phyloP scores from a whole-genome alignment of 352 stramenopile genomes.

The Pythium brachiatum region DNA sequence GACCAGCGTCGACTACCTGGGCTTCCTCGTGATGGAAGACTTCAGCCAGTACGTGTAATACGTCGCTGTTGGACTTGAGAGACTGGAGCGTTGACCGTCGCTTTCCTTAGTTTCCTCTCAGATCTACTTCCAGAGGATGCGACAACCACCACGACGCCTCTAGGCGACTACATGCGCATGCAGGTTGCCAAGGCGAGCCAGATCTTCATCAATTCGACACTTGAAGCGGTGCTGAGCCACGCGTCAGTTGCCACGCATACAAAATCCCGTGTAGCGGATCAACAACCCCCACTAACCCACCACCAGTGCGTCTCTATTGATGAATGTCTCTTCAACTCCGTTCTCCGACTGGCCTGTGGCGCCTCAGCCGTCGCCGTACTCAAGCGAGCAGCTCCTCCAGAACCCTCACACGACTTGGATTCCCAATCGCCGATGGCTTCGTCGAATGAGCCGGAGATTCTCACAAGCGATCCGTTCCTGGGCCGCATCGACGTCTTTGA shows the following conservation, averaged over 20 bases:
- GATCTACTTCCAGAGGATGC: conserved; percentile 18
- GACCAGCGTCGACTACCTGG: conserved; percentile 16
- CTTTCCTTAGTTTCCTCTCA: conserved; percentile 7
- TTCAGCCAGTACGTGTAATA: conserved; percentile 34
- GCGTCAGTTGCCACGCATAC: not conserved
- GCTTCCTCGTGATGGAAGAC: conserved; percentile 38
- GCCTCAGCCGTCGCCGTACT: conserved; percentile 39
- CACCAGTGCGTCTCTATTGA: conserved; percentile 39
- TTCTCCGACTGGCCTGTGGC: conserved; percentile 53
- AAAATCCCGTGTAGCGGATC: not conserved
- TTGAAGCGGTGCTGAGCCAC: conserved; percentile 33
- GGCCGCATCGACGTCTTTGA: conserved; percentile 42
- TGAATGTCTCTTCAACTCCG: conserved; percentile 54
- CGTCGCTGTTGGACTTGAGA: not conserved
- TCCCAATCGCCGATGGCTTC: not conserved
- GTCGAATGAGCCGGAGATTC: not conserved
- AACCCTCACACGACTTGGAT: not conserved
- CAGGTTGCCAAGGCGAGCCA: conserved; percentile 40
- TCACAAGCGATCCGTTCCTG: conserved; percentile 29
- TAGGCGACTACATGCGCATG: conserved; percentile 34
- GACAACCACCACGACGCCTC: conserved; percentile 4
- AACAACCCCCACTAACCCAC: not conserved
- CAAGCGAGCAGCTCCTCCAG: conserved; percentile 18
- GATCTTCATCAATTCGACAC: conserved; percentile 28
- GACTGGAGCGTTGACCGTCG: not conserved